Evolutionary conservation across 2,329 filamentous ascomycete species (phyloP).

Genomic region (Hymenoscyphus repandus): DNA sequence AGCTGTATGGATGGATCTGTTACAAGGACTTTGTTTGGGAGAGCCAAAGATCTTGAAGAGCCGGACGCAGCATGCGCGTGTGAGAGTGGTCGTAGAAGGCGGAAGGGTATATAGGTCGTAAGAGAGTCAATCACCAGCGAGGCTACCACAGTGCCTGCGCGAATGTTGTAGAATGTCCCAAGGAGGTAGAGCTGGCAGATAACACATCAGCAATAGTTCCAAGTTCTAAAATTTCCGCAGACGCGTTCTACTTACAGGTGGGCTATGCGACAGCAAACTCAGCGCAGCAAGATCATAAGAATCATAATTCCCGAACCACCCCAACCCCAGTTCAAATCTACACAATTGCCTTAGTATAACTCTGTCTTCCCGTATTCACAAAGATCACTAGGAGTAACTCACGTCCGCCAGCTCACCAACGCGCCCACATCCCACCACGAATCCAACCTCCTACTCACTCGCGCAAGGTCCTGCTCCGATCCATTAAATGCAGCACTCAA

Average conservation of each 20-base stretch:
- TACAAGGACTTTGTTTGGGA: conserved; percentile 60
- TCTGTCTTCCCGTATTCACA: conserved; percentile 29
- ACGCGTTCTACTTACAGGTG: conserved; percentile 48
- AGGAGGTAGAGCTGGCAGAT: conserved; percentile 62
- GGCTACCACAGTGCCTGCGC: conserved; percentile 52
- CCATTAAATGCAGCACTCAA: conserved; percentile 44
- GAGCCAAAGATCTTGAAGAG: conserved; percentile 34
- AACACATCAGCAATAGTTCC: neutral
- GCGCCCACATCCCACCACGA: conserved; percentile 55
- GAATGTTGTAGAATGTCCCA: conserved; percentile 70
- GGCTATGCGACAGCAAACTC: conserved; percentile 67
- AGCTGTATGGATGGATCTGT: conserved; percentile 56
- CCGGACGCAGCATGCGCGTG: conserved; percentile 53
- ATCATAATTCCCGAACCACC: conserved; percentile 72
- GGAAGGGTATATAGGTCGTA: conserved; percentile 68
- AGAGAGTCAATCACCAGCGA: conserved; percentile 64
- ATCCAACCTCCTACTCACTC: conserved; percentile 59
- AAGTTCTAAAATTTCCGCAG: neutral
- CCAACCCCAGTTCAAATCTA: conserved; percentile 64
- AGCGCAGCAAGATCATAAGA: conserved; percentile 63
- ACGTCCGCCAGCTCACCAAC: conserved; percentile 51
- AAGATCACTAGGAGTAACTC: conserved; percentile 35
- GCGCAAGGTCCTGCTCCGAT: conserved; percentile 56
- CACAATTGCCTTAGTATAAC: conserved; percentile 31
- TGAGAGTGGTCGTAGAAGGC: conserved; percentile 64